Conservation (phyloP, 2,329 filamentous ascomycete genomes). For the Ceratocystis alfenasii region DNA sequence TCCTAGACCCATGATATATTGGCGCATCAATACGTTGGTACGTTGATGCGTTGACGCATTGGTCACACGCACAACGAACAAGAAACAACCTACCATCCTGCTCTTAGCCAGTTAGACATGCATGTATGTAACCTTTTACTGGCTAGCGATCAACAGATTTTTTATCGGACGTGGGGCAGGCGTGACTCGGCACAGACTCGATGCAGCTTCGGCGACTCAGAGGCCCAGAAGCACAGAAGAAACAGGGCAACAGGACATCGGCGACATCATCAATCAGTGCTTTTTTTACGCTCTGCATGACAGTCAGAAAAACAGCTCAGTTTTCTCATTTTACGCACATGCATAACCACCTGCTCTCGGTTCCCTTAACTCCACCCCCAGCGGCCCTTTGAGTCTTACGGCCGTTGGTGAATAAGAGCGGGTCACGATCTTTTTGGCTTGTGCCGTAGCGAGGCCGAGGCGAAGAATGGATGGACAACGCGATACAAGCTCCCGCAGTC, state of each 20-base stretch:
- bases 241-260: not conserved
- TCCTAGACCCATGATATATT: no score
- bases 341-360: not conserved
- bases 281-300: not conserved
- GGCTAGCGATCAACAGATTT: not conserved
- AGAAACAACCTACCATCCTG: no score
- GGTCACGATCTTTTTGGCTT: not conserved
- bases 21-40: no score
- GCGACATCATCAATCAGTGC: not conserved
- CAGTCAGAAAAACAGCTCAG: not conserved
- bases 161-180: not conserved
- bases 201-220: not conserved
- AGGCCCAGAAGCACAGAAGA: not conserved
- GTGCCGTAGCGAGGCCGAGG: not conserved
- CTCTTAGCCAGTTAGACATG: not conserved
- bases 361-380: not conserved
- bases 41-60: no score
- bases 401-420: not conserved
- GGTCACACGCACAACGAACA: no score
- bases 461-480: not conserved
- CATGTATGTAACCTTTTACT: not conserved
- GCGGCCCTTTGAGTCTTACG: not conserved
- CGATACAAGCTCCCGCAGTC: no score
- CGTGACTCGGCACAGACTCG: constrained; percentile 6
- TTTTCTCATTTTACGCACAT: no score